These are phyloP conservation scores for Sarocladiaceae sp. DNA, from an alignment of 2,329 filamentous ascomycete species.

Conservation along the genomic window DNA sequence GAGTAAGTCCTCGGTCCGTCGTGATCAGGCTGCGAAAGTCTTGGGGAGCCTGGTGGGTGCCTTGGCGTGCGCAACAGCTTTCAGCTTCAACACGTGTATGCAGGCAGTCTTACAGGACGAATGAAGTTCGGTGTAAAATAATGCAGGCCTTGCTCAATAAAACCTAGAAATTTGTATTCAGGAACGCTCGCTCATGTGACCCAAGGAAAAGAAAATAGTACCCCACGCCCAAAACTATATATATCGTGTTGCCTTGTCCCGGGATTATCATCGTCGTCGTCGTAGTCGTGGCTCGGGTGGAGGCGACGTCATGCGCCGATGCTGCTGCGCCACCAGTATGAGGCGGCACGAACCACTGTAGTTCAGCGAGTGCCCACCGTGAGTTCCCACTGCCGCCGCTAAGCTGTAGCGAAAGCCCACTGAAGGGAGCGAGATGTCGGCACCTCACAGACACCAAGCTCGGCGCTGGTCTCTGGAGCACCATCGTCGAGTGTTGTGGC, in stretches of 20 bases:
- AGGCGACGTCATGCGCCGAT: conserved; percentile 8
- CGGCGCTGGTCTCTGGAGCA: too few species aligned
- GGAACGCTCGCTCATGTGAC: background rate
- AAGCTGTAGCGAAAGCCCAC: background rate
- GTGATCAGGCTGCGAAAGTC: conserved; percentile 1
- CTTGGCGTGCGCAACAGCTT: conserved; percentile 2
- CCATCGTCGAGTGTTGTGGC: too few species aligned
- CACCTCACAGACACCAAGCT: too few species aligned
- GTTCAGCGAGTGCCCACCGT: too few species aligned
- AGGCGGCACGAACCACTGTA: background rate
- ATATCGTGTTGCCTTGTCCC: background rate
- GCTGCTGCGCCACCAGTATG: conserved; percentile 5
- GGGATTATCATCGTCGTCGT: background rate
- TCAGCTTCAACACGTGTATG: background rate
- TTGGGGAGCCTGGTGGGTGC: background rate
- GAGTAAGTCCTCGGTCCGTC: background rate
- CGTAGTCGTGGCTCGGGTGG: background rate
- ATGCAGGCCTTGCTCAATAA: too few species aligned
- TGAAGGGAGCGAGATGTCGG: too few species aligned
- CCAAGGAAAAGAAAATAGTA: background rate
- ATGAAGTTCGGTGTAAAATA: too few species aligned
- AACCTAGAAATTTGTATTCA: background rate
- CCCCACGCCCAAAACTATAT: background rate
- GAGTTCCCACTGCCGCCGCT: background rate
- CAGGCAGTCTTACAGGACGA: too few species aligned